Conservation (phyloP, 192 early-diverging fungal species). For the Backusella parvicylindrica region DNA sequence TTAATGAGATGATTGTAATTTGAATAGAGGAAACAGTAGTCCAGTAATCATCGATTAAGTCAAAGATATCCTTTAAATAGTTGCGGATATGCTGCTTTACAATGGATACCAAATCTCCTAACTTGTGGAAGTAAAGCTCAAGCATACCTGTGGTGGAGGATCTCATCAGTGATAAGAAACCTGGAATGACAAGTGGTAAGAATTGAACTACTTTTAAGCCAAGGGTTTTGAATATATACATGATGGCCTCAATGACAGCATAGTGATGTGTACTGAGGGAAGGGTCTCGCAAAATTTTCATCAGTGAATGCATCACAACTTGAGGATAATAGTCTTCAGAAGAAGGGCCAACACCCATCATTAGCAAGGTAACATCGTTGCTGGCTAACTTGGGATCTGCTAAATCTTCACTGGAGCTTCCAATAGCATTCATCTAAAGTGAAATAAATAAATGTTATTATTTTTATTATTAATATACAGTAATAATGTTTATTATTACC, state of each 20-base stretch:
- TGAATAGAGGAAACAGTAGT: slow-evolving; percentile 66
- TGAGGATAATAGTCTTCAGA: slow-evolving; percentile 89
- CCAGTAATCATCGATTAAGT: slow-evolving; percentile 76
- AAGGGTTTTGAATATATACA: slow-evolving; percentile 90
- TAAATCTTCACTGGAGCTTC: slow-evolving; percentile 45
- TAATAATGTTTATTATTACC: slow-evolving; percentile 25
- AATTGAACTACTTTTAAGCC: slow-evolving; percentile 89
- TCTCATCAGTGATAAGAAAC: slow-evolving; percentile 83
- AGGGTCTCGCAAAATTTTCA: slow-evolving; percentile 84
- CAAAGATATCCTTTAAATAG: slow-evolving; percentile 77
- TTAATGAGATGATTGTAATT: slow-evolving; percentile 78
- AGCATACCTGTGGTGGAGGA: slow-evolving; percentile 73
- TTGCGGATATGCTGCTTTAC: slow-evolving; percentile 89
- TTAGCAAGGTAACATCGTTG: slow-evolving; percentile 53
- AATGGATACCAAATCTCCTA: slow-evolving; percentile 77
- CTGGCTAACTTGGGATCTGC: slow-evolving; percentile 47
- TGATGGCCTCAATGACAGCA: slow-evolving; percentile 84
- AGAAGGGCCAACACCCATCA: slow-evolving; percentile 70
- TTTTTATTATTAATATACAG: background rate
- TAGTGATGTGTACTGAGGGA: slow-evolving; percentile 80
- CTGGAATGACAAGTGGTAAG: slow-evolving; percentile 89
- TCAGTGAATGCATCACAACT: slow-evolving; percentile 84
- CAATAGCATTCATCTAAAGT: slow-evolving; percentile 44
- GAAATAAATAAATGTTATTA: background rate
- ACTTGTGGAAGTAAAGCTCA: slow-evolving; percentile 88